Base-by-base conservation (phyloP, 1,284 basidiomycete genomes). In the Trichosporon sp. region DNA sequence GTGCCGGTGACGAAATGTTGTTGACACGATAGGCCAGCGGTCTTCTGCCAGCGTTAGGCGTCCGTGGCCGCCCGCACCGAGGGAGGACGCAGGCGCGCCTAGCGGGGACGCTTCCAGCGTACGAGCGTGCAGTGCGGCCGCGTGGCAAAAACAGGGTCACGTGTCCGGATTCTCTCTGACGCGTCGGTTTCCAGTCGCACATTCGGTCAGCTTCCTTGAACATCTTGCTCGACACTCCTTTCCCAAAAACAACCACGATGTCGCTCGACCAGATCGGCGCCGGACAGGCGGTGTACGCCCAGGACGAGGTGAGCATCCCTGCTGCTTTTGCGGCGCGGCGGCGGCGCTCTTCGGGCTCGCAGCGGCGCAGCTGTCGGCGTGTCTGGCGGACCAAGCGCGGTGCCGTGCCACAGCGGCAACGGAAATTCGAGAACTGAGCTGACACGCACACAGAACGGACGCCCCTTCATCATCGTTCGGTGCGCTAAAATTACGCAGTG, bases 381-480 rank as follows among this genome's bases (percentile, higher is more conserved):
- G 27, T 60, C 56, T 5, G 53, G 4, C 13, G 15, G 53, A 27
- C 53, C 53, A 9, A 58, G 27, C 53, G 11, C 23, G 2, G 12
- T 4, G 47, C n/a, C 13, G 42, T 3, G 18, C 42, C 15, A 13
- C 42, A 18, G 13, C 25, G 27, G 27, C 12, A 18, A 3, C 32
- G 56, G 29, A 35, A 66, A 34, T 65, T 31, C 42, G 42, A 13
- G n/a, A 25, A 1, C 12, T 27, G 13, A 31, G 62, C 66, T 74
- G 62, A 71, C 65, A 27, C 27, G 12, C 32, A n/a, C 9, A 9
- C 75, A 96, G 93, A 97, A 95, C 84, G 95, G 95, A 62, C 87
- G 95, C 63, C 96, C 96, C 29, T 98, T 98, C 84, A 98, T 99
- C 83, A 96, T 99, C 83, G 88, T 98, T 70, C 89, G 82, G 81